Percentiles rank a stretch among this genome's conserved stretches.
phyloP scores from a whole-genome alignment of 2,329 filamentous ascomycete species.

The Colletotrichum magnum region DNA sequence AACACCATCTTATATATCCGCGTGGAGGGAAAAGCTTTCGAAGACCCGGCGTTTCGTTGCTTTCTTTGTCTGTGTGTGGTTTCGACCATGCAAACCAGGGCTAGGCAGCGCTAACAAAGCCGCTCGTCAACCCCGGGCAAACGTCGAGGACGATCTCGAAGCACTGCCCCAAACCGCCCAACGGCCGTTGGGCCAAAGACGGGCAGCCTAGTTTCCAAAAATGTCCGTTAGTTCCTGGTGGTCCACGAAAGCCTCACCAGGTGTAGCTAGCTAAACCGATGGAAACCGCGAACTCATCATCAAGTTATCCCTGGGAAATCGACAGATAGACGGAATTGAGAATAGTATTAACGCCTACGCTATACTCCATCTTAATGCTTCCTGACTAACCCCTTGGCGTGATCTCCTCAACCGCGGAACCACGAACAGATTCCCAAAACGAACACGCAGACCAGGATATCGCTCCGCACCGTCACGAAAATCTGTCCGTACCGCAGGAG shows the following conservation, averaged over 20 bases:
- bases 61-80: background rate
- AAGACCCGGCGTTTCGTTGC: background rate
- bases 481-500: slow-evolving; percentile 78
- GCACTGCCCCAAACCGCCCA: background rate
- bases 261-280: background rate
- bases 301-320: background rate
- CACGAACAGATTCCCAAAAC: slow-evolving; percentile 75
- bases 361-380: background rate
- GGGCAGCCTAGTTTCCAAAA: background rate
- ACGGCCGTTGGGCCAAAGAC: background rate
- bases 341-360: slow-evolving; percentile 1
- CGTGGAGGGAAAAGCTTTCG: background rate
- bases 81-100: background rate
- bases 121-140: no score
- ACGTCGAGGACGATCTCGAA: background rate
- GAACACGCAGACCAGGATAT: slow-evolving; percentile 84
- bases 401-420: slow-evolving; percentile 48
- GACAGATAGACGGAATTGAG: background rate
- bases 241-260: background rate
- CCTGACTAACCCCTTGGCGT: background rate
- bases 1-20: background rate
- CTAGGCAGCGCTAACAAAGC: no score
- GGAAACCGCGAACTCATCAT: no score
- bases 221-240: no score
- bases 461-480: slow-evolving; percentile 77